Conservation (phyloP, 805 yeast species). For the Starmera quercuum region DNA sequence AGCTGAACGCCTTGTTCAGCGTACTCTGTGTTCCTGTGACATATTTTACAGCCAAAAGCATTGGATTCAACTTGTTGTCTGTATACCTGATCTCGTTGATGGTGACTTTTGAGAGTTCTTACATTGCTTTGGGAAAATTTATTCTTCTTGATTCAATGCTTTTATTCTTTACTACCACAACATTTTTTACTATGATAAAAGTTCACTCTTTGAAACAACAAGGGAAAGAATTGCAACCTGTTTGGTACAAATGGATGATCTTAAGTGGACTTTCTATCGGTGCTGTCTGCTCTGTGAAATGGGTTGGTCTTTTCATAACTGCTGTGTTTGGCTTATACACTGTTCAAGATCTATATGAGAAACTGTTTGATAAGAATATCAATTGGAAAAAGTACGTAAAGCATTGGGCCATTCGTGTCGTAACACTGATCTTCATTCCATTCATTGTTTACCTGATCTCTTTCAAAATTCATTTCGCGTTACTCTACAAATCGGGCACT, state of each 20-base stretch:
- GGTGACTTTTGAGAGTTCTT: slow-evolving; percentile 63
- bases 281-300: slow-evolving; percentile 76
- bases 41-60: slow-evolving; percentile 56
- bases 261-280: slow-evolving; percentile 66
- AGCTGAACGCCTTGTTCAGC: slow-evolving; percentile 64
- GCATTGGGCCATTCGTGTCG: slow-evolving; percentile 71
- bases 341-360: slow-evolving; percentile 41
- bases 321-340: slow-evolving; percentile 52
- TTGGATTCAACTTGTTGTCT: slow-evolving; percentile 43
- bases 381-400: slow-evolving; percentile 28
- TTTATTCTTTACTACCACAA: slow-evolving; percentile 65
- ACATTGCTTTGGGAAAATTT: slow-evolving; percentile 64
- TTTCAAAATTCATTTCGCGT: slow-evolving; percentile 75
- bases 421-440: slow-evolving; percentile 67
- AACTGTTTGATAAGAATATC: slow-evolving; percentile 26
- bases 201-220: slow-evolving; percentile 38
- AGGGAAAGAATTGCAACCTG: slow-evolving; percentile 27
- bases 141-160: slow-evolving; percentile 73
- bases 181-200: slow-evolving; percentile 52
- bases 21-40: slow-evolving; percentile 64
- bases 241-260: slow-evolving; percentile 48
- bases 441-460: slow-evolving; percentile 55
- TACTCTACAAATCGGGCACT: slow-evolving; percentile 76
- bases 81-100: slow-evolving; percentile 54
- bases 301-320: slow-evolving; percentile 76